These are phyloP conservation scores for Fraxinus americana DNA, from an alignment of 257 asterid genomes.

Conservation along the genomic window DNA sequence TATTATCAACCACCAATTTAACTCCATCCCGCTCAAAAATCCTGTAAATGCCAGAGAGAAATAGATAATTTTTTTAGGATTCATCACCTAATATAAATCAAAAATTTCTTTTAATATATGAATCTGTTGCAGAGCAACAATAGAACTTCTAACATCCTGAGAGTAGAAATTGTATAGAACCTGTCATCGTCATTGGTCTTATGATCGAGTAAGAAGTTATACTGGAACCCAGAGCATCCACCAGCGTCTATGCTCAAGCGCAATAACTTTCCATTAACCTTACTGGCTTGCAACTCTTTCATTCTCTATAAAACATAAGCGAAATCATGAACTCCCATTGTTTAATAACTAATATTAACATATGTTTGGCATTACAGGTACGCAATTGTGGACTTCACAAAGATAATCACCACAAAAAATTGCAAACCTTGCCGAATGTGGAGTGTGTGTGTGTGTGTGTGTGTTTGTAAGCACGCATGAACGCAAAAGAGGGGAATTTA, in stretches of 20 bases:
- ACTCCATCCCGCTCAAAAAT: conserved; percentile 89
- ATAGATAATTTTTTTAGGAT: conserved; percentile 1
- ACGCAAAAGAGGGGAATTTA: background rate
- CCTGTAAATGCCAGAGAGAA: conserved; percentile 43
- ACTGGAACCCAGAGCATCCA: conserved; percentile 97
- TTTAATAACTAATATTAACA: conserved; percentile 12
- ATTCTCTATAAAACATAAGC: conserved; percentile 52
- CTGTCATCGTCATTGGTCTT: conserved; percentile 79
- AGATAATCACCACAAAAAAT: background rate
- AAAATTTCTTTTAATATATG: background rate
- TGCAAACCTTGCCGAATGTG: background rate
- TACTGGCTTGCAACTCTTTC: conserved; percentile 80
- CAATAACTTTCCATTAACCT: conserved; percentile 61
- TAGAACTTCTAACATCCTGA: conserved; percentile 5
- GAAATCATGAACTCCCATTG: conserved; percentile 6
- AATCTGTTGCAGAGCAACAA: background rate
- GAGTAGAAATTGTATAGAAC: conserved; percentile 32
- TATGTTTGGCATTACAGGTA: background rate
- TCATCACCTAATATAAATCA: conserved; percentile 14
- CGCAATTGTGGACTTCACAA: background rate
- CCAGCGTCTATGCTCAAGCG: conserved; percentile 98
- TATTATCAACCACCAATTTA: conserved; percentile 83
- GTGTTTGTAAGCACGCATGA: background rate
- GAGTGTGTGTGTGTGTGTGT: background rate
- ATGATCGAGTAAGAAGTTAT: conserved; percentile 79